Evolutionary conservation across 805 yeast genomes (phyloP), one percentile per base, ranked within the genome.

Genomic region (Metahyphopichia silvanorum): DNA sequence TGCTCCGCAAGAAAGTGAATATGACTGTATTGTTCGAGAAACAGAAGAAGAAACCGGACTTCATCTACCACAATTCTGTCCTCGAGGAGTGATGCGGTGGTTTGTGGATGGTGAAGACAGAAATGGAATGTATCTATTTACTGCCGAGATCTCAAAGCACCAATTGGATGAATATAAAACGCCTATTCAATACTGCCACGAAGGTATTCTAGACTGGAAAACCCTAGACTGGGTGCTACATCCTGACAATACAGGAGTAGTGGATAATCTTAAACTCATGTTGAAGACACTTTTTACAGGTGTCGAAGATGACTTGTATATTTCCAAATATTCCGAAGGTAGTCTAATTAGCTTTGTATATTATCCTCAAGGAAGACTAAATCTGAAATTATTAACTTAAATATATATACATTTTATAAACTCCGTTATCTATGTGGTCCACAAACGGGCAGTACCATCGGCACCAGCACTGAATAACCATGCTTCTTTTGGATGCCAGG

Each of bases 401-500:
- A 29, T 18, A 21, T 13, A 15, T 27, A 22, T 22, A 25, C 12
- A 25, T 29, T 27, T 18, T 14, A 26, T n/a, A n/a, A n/a, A n/a
- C n/a, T n/a, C n/a, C 16, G 21, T 27, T 16, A 29, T 19, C 45
- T 55, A 66, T n/a, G 96, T 86, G 17, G 98, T 93, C 98, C 98
- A 93, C 51, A 93, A 66, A 53, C 96, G 79, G 5, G 97, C 98
- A 25, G 87, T 79, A 39, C 95, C 87, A 62, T 93, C 98, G 15
- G 98, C 98, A 49, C 98, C 98, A 8, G 96, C 86, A 55, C 93
- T 82, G 59, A 93, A 88, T 53, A 93, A 71, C 98, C 98, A 93
- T 1, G 98, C 96, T 64, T 93, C 98, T 49, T 82, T 79, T 44
- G 98, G 98, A 71, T 93, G 98, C 98, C 98, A 93, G 31, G 77